Conservation (phyloP, 331 rosid genomes). For the Dryas integrifolia region DNA sequence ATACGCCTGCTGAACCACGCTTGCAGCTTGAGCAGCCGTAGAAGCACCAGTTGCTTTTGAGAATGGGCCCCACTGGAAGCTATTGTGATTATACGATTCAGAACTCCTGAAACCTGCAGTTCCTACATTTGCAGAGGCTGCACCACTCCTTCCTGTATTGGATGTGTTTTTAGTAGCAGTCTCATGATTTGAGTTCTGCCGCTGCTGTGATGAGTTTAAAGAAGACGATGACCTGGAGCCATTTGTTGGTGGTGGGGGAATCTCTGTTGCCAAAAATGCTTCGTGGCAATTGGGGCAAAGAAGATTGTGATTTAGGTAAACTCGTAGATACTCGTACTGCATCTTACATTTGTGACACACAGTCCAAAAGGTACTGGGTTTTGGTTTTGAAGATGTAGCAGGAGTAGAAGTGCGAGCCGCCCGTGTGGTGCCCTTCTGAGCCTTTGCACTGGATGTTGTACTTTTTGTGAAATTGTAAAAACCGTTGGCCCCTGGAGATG, state of each 20-base stretch:
- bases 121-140: conserved; percentile 23
- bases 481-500: conserved; percentile 31
- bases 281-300: conserved; percentile 46
- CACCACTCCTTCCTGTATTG: conserved; percentile 14
- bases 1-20: conserved; percentile 38
- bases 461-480: conserved; percentile 30
- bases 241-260: conserved; percentile 35
- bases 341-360: conserved; percentile 43
- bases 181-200: conserved; percentile 22
- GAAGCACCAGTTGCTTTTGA: conserved; percentile 25
- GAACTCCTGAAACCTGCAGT: conserved; percentile 19
- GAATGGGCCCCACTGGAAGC: conserved; percentile 41
- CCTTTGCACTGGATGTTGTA: conserved; percentile 17
- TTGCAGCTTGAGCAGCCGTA: conserved; percentile 40
- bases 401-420: conserved; percentile 23
- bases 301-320: conserved; percentile 44
- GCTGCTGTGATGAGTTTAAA: conserved; percentile 32
- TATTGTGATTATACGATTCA: conserved; percentile 26
- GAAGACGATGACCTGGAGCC: conserved; percentile 28
- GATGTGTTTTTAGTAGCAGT: conserved; percentile 12
- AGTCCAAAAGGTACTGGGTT: conserved; percentile 39
- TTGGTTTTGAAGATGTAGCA: conserved; percentile 27
- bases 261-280: conserved; percentile 37
- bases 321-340: conserved; percentile 45
- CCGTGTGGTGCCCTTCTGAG: conserved; percentile 28